These are phyloP conservation scores for Neurospora sp. DNA, from an alignment of 2,329 filamentous ascomycete species.

Conservation along the genomic window DNA sequence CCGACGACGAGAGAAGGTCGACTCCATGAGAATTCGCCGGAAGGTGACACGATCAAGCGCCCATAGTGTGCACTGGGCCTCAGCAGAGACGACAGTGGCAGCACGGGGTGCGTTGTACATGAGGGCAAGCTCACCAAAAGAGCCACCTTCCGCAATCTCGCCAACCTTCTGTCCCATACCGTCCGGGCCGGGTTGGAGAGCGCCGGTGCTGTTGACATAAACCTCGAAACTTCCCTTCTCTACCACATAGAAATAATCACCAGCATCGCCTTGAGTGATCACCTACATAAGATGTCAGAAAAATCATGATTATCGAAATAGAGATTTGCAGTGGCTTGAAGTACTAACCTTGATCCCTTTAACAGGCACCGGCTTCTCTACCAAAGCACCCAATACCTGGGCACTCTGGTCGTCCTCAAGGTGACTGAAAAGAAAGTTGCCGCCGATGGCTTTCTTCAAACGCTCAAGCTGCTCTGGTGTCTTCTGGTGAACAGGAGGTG, in stretches of 20 bases:
- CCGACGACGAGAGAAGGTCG: slow-evolving; percentile 85
- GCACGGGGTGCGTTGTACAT: slow-evolving; percentile 99
- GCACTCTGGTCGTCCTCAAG: slow-evolving; percentile 86
- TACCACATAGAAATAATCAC: slow-evolving; percentile 96
- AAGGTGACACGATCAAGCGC: slow-evolving; percentile 92
- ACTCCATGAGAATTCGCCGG: slow-evolving; percentile 96
- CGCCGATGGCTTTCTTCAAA: slow-evolving; percentile 69
- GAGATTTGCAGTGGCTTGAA: background rate
- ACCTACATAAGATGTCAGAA: slow-evolving; percentile 45
- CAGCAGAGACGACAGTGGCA: slow-evolving; percentile 80
- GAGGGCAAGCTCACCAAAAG: slow-evolving; percentile 90
- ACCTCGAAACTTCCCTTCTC: slow-evolving; percentile 87
- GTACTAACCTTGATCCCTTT: slow-evolving; percentile 61
- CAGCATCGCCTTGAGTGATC: slow-evolving; percentile 88
- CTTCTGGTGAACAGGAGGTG: slow-evolving; percentile 77
- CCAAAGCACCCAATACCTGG: slow-evolving; percentile 79
- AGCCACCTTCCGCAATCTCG: slow-evolving; percentile 76
- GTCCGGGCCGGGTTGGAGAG: slow-evolving; percentile 67
- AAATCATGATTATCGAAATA: background rate
- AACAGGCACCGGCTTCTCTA: slow-evolving; percentile 91
- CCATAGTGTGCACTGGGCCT: slow-evolving; percentile 75
- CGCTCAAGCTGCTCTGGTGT: slow-evolving; percentile 68
- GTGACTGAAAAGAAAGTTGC: slow-evolving; percentile 90
- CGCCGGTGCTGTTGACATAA: slow-evolving; percentile 71
- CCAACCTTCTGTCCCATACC: slow-evolving; percentile 78